Evolutionary conservation across 2,329 filamentous ascomycete species (phyloP), one percentile per base, ranked within the genome.

Genomic region (Fusarium austroafricanum): DNA sequence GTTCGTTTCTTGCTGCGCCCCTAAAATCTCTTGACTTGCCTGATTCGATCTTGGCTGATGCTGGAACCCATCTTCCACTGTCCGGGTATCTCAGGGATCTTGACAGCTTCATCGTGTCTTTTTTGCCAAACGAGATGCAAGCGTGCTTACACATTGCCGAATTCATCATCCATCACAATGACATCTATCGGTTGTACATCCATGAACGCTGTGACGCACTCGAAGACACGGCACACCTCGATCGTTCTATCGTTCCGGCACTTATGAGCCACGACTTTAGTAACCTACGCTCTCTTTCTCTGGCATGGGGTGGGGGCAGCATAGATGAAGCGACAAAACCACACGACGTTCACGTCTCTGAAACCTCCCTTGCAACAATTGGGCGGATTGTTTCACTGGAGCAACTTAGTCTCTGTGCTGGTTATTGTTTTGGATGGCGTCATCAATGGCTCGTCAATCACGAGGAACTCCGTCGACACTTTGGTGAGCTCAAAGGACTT

Each of bases 381-480:
- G 55, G 46, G 0, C 28, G 4, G 4, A 40, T 70, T n/a, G 15
- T 15, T 6, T 70, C 67, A 4, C 58, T 71, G 1, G 53, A 71
- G 21, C 58, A 62, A 20, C 40, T 71, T 2, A 40, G 55, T 5
- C 52, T 70, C 15, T 9, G 29, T 14, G 56, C 43, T 10, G 61
- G 50, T 17, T 7, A n/a, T n/a, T 11, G 1, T n/a, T 3, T 8
- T 35, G 54, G 20, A 28, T 17, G 43, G 6, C 51, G n/a, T 26
- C 40, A 8, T 71, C n/a, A n/a, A n/a, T n/a, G 68, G 66, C 47
- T 38, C 2, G 37, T 70, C 1, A 14, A 71, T 17, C 65, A 71
- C 5, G 12, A 8, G 2, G 10, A 49, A 17, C 21, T 69, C 3
- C 56, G 47, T 1, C 2, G 6, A 1, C 20, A 38, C 3, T 11